Evolutionary conservation across 2,329 filamentous ascomycete species (phyloP), one percentile per base, ranked within the genome.

Genomic region (Apiospora phragmitis): DNA sequence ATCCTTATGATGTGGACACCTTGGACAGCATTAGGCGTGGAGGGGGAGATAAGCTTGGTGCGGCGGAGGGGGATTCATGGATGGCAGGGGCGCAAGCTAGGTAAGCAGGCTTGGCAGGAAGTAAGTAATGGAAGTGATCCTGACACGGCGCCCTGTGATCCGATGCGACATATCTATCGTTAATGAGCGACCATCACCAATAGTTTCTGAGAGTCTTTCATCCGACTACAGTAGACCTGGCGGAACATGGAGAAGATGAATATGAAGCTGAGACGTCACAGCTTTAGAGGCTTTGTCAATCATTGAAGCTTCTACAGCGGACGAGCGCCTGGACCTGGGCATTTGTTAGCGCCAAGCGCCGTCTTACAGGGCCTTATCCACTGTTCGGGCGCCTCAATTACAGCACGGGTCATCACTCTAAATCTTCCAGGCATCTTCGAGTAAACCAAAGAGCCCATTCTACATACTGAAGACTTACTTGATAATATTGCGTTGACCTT

Each of bases 11-110:
- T 47, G 6, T 14, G 24, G 16, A 12, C 24, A 7, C 29, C 2
- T 26, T 51, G 24, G 24, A 26, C 24, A 29, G 24, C 11, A 51
- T 26, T 16, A 14, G 47, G 11, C 16, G 47, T 29, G 47, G 47
- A 29, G 47, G 47, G 3, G 9, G 24, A 29, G 47, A 51, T 51
- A 51, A 51, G 47, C 47, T 29, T 14, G 47, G 16, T 51, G 47
- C 47, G 47, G 47, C 24, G 47, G 47, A 47, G 18, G 21, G 21
- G n/a, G n/a, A n/a, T n/a, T n/a, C n/a, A n/a, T n/a, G n/a, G 4
- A 41, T 9, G 38, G 6, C 38, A 12, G 9, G 93, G 84, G 95
- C 93, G 29, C 92, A 90, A 72, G 24, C 11, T 7, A 18, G 12
- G 11, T 16, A 47, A n/a, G 45, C 45, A n/a, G n/a, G n/a, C n/a